A percentile compares a stretch with the other conserved stretches of the same genome.
Evolutionary conservation across 1,284 basidiomycete genomes (phyloP).

Genomic region (Pseudozyma hubeiensis): DNA sequence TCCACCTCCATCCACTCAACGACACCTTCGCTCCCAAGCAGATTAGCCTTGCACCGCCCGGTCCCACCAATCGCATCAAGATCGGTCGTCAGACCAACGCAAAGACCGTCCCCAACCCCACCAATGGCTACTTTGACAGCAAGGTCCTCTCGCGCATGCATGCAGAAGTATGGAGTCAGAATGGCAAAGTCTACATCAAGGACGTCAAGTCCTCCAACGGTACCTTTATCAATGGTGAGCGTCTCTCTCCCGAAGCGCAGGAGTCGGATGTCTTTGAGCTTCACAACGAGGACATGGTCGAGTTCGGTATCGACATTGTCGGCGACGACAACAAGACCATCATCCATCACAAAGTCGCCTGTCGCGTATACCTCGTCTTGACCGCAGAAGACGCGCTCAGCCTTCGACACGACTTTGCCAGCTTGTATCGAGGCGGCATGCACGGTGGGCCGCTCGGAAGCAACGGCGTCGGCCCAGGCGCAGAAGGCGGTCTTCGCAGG

Average conservation of each 20-base stretch:
- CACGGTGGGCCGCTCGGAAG: constrained; percentile 61
- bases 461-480: constrained; percentile 63
- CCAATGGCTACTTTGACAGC: constrained; percentile 96
- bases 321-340: constrained; percentile 98
- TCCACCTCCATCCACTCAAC: constrained; percentile 86
- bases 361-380: constrained; percentile 89
- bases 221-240: constrained; percentile 96
- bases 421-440: constrained; percentile 64
- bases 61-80: constrained; percentile 75
- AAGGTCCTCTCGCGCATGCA: constrained; percentile 96
- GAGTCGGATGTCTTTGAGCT: constrained; percentile 95
- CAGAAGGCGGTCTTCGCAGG: constrained; percentile 63
- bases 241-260: constrained; percentile 87
- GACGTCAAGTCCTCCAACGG: constrained; percentile 98
- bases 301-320: constrained; percentile 99
- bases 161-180: constrained; percentile 97
- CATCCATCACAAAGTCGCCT: constrained; percentile 97
- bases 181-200: constrained; percentile 87
- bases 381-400: constrained; percentile 80
- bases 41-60: constrained; percentile 80
- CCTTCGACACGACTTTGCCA: constrained; percentile 66
- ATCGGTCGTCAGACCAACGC: constrained; percentile 98
- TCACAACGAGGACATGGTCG: constrained; percentile 92
- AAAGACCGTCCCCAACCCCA: constrained; percentile 92
- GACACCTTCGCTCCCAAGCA: constrained; percentile 97